Evolutionary conservation across 441 rosid species (phyloP), one percentile per base, ranked within the genome.

Genomic region (Breynia disticha): DNA sequence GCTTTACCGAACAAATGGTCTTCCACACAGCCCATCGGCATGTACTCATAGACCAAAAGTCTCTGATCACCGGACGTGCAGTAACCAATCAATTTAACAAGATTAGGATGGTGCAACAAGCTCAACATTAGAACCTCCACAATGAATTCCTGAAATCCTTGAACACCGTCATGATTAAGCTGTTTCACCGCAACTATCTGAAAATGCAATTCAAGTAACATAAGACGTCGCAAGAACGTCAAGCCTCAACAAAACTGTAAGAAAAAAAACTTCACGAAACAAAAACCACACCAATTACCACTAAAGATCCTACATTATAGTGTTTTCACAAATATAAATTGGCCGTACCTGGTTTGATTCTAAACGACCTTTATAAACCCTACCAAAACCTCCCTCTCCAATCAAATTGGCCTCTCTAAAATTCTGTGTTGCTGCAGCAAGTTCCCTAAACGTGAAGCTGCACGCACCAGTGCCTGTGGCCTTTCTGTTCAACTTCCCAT

Each of bases 101-200:
- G 89, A 73, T 88, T 82, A 1, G 71, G 70, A 56, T 91, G 97
- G 65, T 88, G 97, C 44, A 91, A 68, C 21, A 91, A 66, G 71
- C 96, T 87, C 67, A 91, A 67, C 95, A 91, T 86, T 17, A 91
- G 93, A 66, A 91, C 97, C 69, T 91, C 96, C 48, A 88, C 91
- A 15, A 88, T 86, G 63, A 87, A 91, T 66, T 91, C 98, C 70
- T 77, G 84, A 55, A 69, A 70, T 16, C 98, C 98, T 67, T 91
- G 98, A 59, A 79, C 75, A 41, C 95, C 95, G 47, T 86, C 91
- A 35, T 76, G 95, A 62, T 86, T 79, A 46, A 91, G 76, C 53
- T 81, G 94, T 55, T 91, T 91, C 47, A 91, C 81, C 13, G 98
- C 98, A 32, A 91, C 97, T 64, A 77, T 65, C 98, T 90, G 85